Evolutionary conservation across 768 basidiomycete genomes (phyloP).

Genomic region (Suillus variegatus): DNA sequence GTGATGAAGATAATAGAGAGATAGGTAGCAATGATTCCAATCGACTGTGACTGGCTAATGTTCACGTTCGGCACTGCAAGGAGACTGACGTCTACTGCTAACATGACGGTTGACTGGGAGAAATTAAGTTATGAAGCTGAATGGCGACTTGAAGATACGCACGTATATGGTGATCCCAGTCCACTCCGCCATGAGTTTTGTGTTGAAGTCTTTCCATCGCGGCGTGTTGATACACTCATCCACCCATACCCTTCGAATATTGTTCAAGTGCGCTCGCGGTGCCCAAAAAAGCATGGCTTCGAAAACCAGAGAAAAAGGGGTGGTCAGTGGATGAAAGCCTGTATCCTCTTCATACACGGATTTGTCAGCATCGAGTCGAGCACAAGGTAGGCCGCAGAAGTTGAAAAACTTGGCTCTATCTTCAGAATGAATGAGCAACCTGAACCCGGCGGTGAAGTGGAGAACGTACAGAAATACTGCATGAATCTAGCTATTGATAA

Average conservation of each 20-base stretch:
- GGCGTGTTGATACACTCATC: slow-evolving; percentile 28
- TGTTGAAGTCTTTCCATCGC: slow-evolving; percentile 43
- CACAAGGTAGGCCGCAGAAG: slow-evolving; percentile 10
- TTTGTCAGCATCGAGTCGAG: slow-evolving; percentile 11
- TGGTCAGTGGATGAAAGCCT: slow-evolving; percentile 1
- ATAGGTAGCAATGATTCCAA: slow-evolving; percentile 36
- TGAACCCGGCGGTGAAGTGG: neutral
- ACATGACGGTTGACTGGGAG: slow-evolving; percentile 48
- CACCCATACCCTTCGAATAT: slow-evolving; percentile 8
- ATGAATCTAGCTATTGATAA: slow-evolving; percentile 3
- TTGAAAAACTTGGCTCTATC: slow-evolving; percentile 13
- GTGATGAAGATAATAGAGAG: slow-evolving; percentile 39
- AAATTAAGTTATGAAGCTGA: neutral
- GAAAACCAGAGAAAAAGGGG: neutral
- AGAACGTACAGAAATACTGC: slow-evolving; percentile 2
- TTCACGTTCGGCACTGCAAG: slow-evolving; percentile 51
- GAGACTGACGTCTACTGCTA: slow-evolving; percentile 56
- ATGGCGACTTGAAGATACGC: slow-evolving; percentile 13
- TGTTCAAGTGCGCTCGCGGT: slow-evolving; percentile 5
- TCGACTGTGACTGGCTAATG: slow-evolving; percentile 12
- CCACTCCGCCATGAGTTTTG: slow-evolving; percentile 47
- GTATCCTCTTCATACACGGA: slow-evolving; percentile 7
- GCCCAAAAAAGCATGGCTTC: slow-evolving; percentile 11
- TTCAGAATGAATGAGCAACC: slow-evolving; percentile 3
- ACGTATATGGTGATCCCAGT: slow-evolving; percentile 50